Conservation (phyloP, 108 stramenopile species). For the Fistulifera solaris region DNA sequence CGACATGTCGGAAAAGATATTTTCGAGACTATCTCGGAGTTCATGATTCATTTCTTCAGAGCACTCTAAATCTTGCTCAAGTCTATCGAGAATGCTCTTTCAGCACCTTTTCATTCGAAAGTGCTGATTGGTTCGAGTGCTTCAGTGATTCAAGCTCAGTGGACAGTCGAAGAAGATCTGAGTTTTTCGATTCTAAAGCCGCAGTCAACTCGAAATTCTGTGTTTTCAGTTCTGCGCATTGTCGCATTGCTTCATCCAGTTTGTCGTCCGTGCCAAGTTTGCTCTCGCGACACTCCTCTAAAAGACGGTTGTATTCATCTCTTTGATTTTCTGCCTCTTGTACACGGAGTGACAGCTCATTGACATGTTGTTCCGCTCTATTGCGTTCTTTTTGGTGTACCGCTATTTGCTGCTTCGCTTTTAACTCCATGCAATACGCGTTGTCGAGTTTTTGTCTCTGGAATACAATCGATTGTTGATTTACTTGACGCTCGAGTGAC, state of each 20-base stretch:
- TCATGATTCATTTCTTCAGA: slow-evolving; percentile 4
- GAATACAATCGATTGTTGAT: not conserved
- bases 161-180: not conserved
- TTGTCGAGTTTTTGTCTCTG: not conserved
- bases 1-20: slow-evolving; percentile 30
- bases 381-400: not conserved
- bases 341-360: not conserved
- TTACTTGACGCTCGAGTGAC: no score
- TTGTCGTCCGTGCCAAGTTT: not conserved
- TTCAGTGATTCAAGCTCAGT: not conserved
- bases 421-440: no score
- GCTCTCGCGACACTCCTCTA: not conserved
- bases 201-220: not conserved
- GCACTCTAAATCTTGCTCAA: not conserved
- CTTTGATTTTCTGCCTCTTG: not conserved
- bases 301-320: not conserved
- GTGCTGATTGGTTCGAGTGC: not conserved
- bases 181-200: not conserved
- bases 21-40: slow-evolving; percentile 23
- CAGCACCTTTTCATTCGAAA: not conserved
- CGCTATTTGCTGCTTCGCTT: no score
- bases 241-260: not conserved
- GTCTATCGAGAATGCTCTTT: not conserved
- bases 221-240: not conserved
- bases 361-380: not conserved